Evolutionary conservation across 2,329 filamentous ascomycete species (phyloP), one percentile per base, ranked within the genome.

Genomic region (Plectosphaerella sp.): DNA sequence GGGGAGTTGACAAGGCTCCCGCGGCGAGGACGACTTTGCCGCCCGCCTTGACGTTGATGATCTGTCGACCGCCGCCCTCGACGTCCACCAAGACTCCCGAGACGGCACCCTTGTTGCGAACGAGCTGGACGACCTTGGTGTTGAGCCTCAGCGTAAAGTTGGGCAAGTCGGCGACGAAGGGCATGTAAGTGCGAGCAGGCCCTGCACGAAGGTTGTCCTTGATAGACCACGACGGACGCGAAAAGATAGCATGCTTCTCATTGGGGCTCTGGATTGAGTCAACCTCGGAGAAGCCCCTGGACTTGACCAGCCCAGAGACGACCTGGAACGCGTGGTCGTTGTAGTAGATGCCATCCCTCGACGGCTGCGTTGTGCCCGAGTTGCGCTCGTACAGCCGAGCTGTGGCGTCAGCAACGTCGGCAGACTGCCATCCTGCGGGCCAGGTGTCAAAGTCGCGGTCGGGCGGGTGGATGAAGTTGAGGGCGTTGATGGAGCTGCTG

Each of bases 91-190:
- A 53, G 22, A 62, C 60, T 7, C 60, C 59, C 14, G 60, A 61
- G 36, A 59, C 41, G 37, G 50, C 54, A 52, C 58, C 58, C 43
- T 46, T 49, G 12, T 43, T 12, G 10, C 48, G 47, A n/a, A 80
- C 0, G 79, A 80, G 2, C 79, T 67, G 63, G 52, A 76, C 71
- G 6, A 67, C 65, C n/a, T 70, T 53, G 3, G 86, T 71, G 47
- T 53, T 50, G 11, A 59, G 56, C 48, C 52, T 49, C 10, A 60
- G 50, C 43, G 55, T 55, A 45, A 82, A 67, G 48, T 79, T 81
- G 4, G 63, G 35, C 0, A 59, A 51, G 33, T 54, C 49, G 25
- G 67, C 64, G 1, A 68, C 67, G 8, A 69, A 58, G 2, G 70
- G 63, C 0, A 74, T 63, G 54, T 79, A 79, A 3, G 68, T 67